A percentile compares a stretch with the other conserved stretches of the same genome.
Evolutionary conservation across 345 rosid genomes (phyloP).

Genomic region (Isatis tinctoria): DNA sequence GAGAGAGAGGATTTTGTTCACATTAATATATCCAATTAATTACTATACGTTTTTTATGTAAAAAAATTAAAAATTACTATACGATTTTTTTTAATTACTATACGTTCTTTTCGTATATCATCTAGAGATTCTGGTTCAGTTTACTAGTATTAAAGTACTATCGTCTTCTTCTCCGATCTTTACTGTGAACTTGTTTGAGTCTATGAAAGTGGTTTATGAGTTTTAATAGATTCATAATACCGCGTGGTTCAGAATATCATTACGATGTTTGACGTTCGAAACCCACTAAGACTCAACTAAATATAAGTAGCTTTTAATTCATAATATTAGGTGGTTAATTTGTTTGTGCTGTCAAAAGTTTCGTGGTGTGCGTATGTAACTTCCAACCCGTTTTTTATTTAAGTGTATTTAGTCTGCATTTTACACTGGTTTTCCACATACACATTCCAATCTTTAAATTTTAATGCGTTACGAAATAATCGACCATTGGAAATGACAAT

Average conservation of each 20-base stretch:
- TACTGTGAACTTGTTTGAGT: background rate
- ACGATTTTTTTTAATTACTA: background rate
- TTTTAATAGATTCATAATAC: background rate
- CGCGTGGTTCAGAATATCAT: background rate
- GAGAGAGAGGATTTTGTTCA: background rate
- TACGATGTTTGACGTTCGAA: background rate
- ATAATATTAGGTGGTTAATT: background rate
- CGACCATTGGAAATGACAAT: conserved; percentile 8
- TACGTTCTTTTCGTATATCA: background rate
- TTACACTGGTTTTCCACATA: background rate
- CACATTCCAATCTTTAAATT: background rate
- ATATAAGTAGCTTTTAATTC: too few species aligned
- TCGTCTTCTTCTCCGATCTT: background rate
- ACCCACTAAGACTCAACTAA: background rate
- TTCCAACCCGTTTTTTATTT: background rate
- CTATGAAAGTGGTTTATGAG: background rate
- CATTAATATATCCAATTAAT: too few species aligned
- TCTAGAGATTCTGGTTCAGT: background rate
- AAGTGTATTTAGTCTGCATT: background rate
- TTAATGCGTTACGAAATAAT: background rate
- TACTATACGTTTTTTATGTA: background rate
- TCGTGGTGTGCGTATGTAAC: background rate
- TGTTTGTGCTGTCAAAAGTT: background rate
- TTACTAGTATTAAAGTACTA: background rate
- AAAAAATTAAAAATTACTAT: too few species aligned